phyloP scores from a whole-genome alignment of 495 filamentous ascomycete species.

The Daldinia bambusicola region DNA sequence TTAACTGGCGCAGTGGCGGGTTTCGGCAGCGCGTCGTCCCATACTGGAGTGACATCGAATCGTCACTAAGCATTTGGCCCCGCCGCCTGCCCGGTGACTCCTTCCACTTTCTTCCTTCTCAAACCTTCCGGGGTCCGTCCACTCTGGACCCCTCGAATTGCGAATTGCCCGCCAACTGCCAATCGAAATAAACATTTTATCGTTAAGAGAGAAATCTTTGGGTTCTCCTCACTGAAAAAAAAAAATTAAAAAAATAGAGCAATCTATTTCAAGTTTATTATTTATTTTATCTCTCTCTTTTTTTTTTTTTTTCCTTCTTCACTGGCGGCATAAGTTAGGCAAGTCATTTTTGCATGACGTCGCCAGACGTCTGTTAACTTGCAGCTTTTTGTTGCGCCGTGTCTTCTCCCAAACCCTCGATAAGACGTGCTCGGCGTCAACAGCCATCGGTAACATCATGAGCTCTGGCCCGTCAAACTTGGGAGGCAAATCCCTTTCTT shows the following conservation, averaged over 20 bases:
- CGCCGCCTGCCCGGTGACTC: slow-evolving; percentile 46
- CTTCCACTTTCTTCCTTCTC: slow-evolving; percentile 25
- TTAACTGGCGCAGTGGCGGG: slow-evolving; percentile 1
- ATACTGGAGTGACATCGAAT: slow-evolving; percentile 22
- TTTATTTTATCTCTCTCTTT: slow-evolving; percentile 17
- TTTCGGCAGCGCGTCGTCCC: slow-evolving; percentile 8
- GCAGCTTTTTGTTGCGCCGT: slow-evolving; percentile 6
- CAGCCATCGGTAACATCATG: slow-evolving; percentile 50
- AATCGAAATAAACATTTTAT: slow-evolving; percentile 1
- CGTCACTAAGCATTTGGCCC: slow-evolving; percentile 40
- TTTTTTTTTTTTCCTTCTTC: slow-evolving; percentile 19
- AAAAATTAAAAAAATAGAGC: background rate
- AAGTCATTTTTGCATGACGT: slow-evolving; percentile 27
- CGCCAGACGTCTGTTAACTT: slow-evolving; percentile 18
- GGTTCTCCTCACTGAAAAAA: background rate
- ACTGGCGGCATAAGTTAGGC: background rate
- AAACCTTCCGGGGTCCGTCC: slow-evolving; percentile 41
- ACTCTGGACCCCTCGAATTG: slow-evolving; percentile 35
- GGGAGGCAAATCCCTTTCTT: slow-evolving; percentile 58
- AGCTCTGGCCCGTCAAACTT: slow-evolving; percentile 56
- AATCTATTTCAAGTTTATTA: slow-evolving; percentile 1
- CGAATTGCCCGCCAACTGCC: slow-evolving; percentile 14
- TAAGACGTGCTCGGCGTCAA: slow-evolving; percentile 28
- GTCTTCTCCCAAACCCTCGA: slow-evolving; percentile 9
- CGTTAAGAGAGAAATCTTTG: background rate